phyloP scores from a whole-genome alignment of 2,329 filamentous ascomycete genomes.

The Colletotrichum cordylinicola region DNA sequence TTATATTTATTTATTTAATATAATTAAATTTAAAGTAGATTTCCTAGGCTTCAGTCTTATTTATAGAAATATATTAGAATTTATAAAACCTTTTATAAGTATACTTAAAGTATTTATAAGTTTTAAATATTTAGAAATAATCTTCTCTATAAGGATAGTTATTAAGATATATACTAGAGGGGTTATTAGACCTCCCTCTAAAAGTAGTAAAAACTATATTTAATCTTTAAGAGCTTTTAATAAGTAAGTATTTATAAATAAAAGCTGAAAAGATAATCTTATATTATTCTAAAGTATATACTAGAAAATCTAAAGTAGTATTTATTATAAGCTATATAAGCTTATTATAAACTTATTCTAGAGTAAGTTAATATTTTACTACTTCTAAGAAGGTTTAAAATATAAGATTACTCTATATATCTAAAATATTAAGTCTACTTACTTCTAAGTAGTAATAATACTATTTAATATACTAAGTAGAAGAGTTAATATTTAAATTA shows the following conservation, averaged over 20 bases:
- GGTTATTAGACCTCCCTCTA: too few relatives aligned
- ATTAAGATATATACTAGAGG: background rate
- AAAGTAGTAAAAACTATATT: too few relatives aligned
- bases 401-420: too few relatives aligned
- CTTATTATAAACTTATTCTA: background rate
- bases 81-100: background rate
- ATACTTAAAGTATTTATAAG: background rate
- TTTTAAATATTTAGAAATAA: background rate
- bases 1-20: too few relatives aligned
- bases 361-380: background rate
- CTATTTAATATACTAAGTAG: too few relatives aligned
- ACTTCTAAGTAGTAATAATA: too few relatives aligned
- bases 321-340: background rate
- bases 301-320: background rate
- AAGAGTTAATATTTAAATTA: too few relatives aligned
- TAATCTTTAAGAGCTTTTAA: fast-evolving
- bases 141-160: background rate
- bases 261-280: too few relatives aligned
- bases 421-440: too few relatives aligned
- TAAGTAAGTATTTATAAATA: background rate
- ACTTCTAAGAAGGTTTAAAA: too few relatives aligned
- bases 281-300: background rate
- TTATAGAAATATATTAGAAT: background rate
- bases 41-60: background rate
- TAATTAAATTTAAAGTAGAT: too few relatives aligned